Evolutionary conservation across 2,329 filamentous ascomycete species (phyloP).

Genomic region (Paramyrothecium sp.): DNA sequence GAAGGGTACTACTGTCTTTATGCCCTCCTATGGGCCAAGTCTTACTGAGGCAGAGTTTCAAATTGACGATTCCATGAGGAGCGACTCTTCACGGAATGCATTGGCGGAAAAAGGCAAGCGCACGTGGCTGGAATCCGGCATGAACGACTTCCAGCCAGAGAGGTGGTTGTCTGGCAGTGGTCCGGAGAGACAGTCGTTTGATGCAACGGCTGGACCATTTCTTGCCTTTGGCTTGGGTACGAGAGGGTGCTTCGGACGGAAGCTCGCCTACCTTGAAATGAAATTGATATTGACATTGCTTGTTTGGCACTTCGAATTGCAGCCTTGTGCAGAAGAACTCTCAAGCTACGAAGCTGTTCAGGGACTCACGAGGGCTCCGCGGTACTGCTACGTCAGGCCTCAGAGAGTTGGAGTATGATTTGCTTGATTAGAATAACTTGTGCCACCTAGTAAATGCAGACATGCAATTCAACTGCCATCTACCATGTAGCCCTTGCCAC

Average conservation of each 20-base stretch:
- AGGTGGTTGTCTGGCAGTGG: slow-evolving; percentile 8
- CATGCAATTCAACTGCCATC: too few species aligned
- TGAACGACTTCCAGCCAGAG: slow-evolving; percentile 8
- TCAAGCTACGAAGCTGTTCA: slow-evolving; percentile 15
- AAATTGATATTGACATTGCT: slow-evolving; percentile 23
- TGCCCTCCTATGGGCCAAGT: slow-evolving; percentile 6
- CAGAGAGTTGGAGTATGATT: not conserved
- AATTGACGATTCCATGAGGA: slow-evolving; percentile 10
- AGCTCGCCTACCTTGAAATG: slow-evolving; percentile 25
- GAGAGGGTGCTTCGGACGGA: slow-evolving; percentile 33
- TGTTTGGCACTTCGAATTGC: slow-evolving; percentile 24
- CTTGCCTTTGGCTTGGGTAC: slow-evolving; percentile 32
- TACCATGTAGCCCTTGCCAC: too few species aligned
- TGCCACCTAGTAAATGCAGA: too few species aligned
- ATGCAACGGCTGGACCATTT: slow-evolving; percentile 25
- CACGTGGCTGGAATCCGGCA: slow-evolving; percentile 1
- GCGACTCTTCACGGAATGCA: not conserved
- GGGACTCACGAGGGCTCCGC: slow-evolving; percentile 14
- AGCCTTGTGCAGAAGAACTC: slow-evolving; percentile 11
- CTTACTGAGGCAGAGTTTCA: not conserved
- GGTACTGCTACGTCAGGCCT: slow-evolving; percentile 11
- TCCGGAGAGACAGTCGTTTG: slow-evolving; percentile 16
- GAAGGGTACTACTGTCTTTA: slow-evolving; percentile 21
- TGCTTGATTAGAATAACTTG: too few species aligned
- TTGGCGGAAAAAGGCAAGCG: not conserved